Evolutionary conservation across 2,329 filamentous ascomycete genomes (phyloP).

Genomic region (Colletotrichum tamarilloi): DNA sequence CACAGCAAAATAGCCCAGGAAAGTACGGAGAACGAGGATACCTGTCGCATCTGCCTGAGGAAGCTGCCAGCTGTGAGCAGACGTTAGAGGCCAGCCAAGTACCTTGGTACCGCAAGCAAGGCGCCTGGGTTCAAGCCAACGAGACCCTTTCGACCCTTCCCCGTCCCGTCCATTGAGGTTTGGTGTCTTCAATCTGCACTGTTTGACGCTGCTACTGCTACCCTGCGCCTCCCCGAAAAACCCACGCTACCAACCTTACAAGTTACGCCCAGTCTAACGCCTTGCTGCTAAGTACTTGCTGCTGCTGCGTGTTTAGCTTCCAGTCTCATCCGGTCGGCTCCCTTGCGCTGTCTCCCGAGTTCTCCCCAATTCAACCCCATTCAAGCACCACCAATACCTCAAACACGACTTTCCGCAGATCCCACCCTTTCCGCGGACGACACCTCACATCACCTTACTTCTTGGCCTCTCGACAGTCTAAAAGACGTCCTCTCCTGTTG

Average conservation of each 20-base stretch:
- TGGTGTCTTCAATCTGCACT: neutral
- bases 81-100: neutral
- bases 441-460: slow-evolving; percentile 28
- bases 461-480: slow-evolving; percentile 16
- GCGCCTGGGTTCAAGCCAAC: neutral
- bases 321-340: slow-evolving; percentile 14
- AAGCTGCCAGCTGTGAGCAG: neutral
- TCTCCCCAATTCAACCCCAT: slow-evolving; percentile 3
- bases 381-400: slow-evolving; percentile 32
- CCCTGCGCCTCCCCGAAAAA: neutral
- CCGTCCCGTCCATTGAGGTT: neutral
- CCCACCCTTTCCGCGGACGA: slow-evolving; percentile 26
- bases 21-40: neutral
- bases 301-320: neutral
- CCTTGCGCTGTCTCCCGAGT: slow-evolving; percentile 11
- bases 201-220: neutral
- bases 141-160: neutral
- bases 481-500: neutral
- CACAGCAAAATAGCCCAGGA: slow-evolving; percentile 17
- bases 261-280: neutral
- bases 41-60: neutral
- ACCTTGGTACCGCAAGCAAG: no score
- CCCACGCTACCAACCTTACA: neutral
- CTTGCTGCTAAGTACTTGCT: neutral
- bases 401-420: slow-evolving; percentile 36